These are phyloP conservation scores for Hypoxylon intermedium DNA, from an alignment of 495 filamentous ascomycete species.

Conservation along the genomic window DNA sequence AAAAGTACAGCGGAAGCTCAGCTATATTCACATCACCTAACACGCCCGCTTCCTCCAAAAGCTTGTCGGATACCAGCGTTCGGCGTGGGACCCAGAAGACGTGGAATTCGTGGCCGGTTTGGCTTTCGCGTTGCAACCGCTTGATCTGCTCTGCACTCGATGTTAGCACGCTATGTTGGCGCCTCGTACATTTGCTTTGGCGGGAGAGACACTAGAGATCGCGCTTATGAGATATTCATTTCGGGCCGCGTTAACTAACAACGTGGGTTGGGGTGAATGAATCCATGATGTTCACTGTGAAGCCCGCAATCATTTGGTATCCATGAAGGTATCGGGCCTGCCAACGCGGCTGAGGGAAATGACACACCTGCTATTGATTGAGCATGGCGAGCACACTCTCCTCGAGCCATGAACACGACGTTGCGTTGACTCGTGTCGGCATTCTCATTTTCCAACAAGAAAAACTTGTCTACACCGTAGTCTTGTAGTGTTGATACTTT, in stretches of 20 bases:
- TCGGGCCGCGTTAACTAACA: slow-evolving; percentile 32
- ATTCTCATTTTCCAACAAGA: slow-evolving; percentile 93
- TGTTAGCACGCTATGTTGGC: slow-evolving; percentile 46
- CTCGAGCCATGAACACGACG: slow-evolving; percentile 89
- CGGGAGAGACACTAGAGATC: slow-evolving; percentile 22
- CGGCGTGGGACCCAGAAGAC: slow-evolving; percentile 93
- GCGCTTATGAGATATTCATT: slow-evolving; percentile 29
- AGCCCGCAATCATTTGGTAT: slow-evolving; percentile 30
- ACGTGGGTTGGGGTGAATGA: slow-evolving; percentile 18
- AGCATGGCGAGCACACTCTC: slow-evolving; percentile 83
- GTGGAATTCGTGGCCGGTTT: slow-evolving; percentile 90
- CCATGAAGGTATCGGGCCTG: background rate
- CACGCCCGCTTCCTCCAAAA: slow-evolving; percentile 92
- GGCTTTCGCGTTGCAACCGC: slow-evolving; percentile 80
- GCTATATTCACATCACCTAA: slow-evolving; percentile 88
- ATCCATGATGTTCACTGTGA: slow-evolving; percentile 38
- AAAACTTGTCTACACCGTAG: slow-evolving; percentile 95
- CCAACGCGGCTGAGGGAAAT: slow-evolving; percentile 11
- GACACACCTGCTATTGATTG: slow-evolving; percentile 87
- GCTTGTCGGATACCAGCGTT: slow-evolving; percentile 87
- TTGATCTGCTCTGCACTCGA: slow-evolving; percentile 80
- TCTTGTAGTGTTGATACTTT: slow-evolving; percentile 85
- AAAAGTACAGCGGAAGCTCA: slow-evolving; percentile 86
- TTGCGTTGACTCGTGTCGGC: slow-evolving; percentile 91
- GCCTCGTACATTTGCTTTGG: slow-evolving; percentile 2